Evolutionary conservation across 2,329 filamentous ascomycete species (phyloP).

Genomic region (Rhynchosporium graminicola): DNA sequence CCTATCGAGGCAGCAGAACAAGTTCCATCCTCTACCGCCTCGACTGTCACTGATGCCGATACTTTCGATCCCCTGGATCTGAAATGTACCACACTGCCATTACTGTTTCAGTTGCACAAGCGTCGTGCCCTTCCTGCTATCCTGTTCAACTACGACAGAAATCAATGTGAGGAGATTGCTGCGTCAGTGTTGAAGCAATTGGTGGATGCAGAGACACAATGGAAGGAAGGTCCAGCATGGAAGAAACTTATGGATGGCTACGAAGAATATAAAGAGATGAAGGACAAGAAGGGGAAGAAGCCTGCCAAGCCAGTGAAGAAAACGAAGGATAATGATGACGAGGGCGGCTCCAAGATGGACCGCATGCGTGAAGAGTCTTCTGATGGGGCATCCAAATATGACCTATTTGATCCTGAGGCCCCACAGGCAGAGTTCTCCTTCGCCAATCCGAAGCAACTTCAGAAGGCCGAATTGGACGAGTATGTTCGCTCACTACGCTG

Average conservation of each 20-base stretch:
- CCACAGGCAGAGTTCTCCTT: slow-evolving; percentile 67
- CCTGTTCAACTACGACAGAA: slow-evolving; percentile 75
- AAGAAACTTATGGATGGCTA: slow-evolving; percentile 58
- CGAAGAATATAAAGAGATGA: slow-evolving; percentile 55
- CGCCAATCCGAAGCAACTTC: slow-evolving; percentile 60
- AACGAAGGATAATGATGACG: slow-evolving; percentile 49
- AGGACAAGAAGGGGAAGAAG: slow-evolving; percentile 48
- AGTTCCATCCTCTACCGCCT: slow-evolving; percentile 21
- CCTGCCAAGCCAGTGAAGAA: slow-evolving; percentile 45
- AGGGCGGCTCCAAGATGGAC: slow-evolving; percentile 57
- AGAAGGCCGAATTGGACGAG: slow-evolving; percentile 58
- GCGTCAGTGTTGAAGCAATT: slow-evolving; percentile 54
- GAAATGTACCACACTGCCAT: slow-evolving; percentile 52
- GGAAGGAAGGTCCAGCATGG: slow-evolving; percentile 62
- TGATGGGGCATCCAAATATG: slow-evolving; percentile 57
- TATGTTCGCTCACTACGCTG: slow-evolving; percentile 54
- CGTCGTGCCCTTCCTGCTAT: slow-evolving; percentile 71
- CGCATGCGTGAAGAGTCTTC: slow-evolving; percentile 56
- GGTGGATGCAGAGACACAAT: slow-evolving; percentile 53
- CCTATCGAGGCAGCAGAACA: slow-evolving; percentile 16
- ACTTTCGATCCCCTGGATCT: slow-evolving; percentile 40
- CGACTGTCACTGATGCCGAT: slow-evolving; percentile 26
- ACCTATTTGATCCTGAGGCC: slow-evolving; percentile 66
- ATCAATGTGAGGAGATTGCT: slow-evolving; percentile 62
- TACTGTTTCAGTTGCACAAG: slow-evolving; percentile 61